Evolutionary conservation across 1,284 basidiomycete species (phyloP).

Genomic region (Vanrija humicola): DNA sequence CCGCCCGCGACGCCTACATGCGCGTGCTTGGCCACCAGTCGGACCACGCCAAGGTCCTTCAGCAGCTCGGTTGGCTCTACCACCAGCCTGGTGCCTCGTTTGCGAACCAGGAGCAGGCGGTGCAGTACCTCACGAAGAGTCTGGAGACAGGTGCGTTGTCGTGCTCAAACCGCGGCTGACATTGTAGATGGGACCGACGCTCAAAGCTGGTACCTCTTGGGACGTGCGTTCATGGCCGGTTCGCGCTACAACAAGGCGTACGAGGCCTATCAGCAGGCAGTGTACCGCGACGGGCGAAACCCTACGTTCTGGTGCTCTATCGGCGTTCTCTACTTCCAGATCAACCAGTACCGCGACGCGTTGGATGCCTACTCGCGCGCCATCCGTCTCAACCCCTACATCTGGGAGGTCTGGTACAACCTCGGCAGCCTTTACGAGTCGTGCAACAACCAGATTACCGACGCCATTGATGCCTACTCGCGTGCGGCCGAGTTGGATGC

Average conservation of each 20-base stretch:
- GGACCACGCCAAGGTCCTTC: constrained; percentile 91
- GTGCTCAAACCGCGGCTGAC: constrained; percentile 6
- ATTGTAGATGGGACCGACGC: constrained; percentile 81
- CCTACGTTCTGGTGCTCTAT: constrained; percentile 99
- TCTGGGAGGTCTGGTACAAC: constrained; percentile 99
- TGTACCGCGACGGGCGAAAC: constrained; percentile 96
- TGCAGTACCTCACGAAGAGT: constrained; percentile 88
- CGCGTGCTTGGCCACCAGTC: constrained; percentile 93
- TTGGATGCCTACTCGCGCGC: constrained; percentile 97
- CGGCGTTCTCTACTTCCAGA: constrained; percentile 98
- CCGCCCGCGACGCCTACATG: constrained; percentile 93
- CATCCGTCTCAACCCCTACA: constrained; percentile 97
- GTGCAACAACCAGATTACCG: constrained; percentile 98
- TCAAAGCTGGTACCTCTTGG: constrained; percentile 97
- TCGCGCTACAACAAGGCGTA: constrained; percentile 99
- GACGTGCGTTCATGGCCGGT: constrained; percentile 97
- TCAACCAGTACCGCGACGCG: constrained; percentile 97
- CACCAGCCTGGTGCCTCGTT: constrained; percentile 91
- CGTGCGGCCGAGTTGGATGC: constrained; percentile 87
- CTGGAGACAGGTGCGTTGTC: constrained; percentile 78
- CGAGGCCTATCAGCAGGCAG: constrained; percentile 98
- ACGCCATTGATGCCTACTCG: constrained; percentile 97
- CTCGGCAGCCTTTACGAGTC: constrained; percentile 94
- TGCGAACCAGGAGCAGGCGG: constrained; percentile 91
- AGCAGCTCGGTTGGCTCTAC: constrained; percentile 97